Conservation (phyloP, 2,329 filamentous ascomycete genomes). For the Blumeriella jaapii region DNA sequence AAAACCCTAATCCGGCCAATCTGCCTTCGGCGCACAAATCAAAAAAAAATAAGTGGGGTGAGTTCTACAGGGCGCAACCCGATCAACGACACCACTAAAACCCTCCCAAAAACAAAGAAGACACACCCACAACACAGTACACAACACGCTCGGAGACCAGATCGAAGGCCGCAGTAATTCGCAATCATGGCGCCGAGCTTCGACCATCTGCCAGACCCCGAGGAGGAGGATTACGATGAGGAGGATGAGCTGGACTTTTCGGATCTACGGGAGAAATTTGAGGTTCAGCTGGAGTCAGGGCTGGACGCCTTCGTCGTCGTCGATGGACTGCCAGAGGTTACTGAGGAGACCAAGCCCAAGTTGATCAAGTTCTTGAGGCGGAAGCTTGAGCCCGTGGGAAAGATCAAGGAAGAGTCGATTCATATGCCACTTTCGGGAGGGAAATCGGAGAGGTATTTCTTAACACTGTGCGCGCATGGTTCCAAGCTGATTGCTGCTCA, state of each 20-base stretch:
- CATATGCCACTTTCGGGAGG: constrained; percentile 89
- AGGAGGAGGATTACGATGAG: constrained; percentile 73
- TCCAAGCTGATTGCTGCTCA: constrained; percentile 29
- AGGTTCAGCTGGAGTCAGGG: constrained; percentile 90
- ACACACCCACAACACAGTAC: constrained; percentile 1
- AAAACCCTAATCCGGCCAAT: not conserved
- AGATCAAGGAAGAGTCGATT: constrained; percentile 74
- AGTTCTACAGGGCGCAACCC: constrained; percentile 4
- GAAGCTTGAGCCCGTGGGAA: constrained; percentile 80
- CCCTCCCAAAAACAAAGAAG: constrained; percentile 1
- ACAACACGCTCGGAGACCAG: constrained; percentile 1
- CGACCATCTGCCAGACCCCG: constrained; percentile 82
- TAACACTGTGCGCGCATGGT: constrained; percentile 1
- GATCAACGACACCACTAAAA: constrained; percentile 2
- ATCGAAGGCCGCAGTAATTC: constrained; percentile 12
- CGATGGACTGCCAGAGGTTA: constrained; percentile 84
- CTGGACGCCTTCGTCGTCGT: constrained; percentile 94
- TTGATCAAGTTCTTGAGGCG: constrained; percentile 92
- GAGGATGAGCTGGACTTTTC: constrained; percentile 94
- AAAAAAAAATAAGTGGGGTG: constrained; percentile 17
- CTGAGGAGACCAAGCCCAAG: constrained; percentile 83
- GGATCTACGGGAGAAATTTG: constrained; percentile 86
- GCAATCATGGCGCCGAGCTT: constrained; percentile 83
- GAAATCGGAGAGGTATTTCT: constrained; percentile 69
- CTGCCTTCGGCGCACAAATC: not conserved